Percentiles rank a stretch among this genome's conserved stretches.
Conservation (phyloP, 768 basidiomycete species). For the Flagelloscypha sp. region DNA sequence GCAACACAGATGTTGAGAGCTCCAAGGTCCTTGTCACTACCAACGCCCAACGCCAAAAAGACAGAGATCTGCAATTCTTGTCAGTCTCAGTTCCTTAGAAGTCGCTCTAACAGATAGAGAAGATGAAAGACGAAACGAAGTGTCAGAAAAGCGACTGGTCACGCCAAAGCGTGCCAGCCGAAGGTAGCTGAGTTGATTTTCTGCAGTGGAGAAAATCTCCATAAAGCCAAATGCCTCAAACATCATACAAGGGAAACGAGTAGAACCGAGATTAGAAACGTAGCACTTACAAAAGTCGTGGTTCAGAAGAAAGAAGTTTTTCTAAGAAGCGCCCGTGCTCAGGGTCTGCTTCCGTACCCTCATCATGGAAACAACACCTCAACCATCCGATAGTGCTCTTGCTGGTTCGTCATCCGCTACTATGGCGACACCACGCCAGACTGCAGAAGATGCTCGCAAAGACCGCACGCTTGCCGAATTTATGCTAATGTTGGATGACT, state of each 20-base stretch:
- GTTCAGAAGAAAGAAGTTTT: no score
- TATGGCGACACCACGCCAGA: constrained; percentile 51
- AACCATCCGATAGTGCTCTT: constrained; percentile 8
- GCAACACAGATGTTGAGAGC: no score
- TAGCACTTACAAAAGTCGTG: constrained; percentile 17
- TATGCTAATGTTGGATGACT: constrained; percentile 92
- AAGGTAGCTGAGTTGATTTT: constrained; percentile 90
- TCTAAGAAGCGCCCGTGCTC: no score
- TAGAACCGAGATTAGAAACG: constrained; percentile 9
- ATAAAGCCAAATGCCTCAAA: constrained; percentile 95
- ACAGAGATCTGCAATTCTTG: no score
- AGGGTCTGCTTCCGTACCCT: constrained; percentile 17
- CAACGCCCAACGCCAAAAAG: no score
- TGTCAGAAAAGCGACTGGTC: no score
- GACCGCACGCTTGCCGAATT: constrained; percentile 91
- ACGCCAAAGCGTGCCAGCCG: constrained; percentile 50
- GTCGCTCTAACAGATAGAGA: no score
- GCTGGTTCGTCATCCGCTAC: constrained; percentile 24
- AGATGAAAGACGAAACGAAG: background rate
- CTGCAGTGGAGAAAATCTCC: constrained; percentile 71
- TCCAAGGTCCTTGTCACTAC: no score
- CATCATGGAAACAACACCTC: constrained; percentile 23
- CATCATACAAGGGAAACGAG: constrained; percentile 42
- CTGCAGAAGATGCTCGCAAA: constrained; percentile 74
- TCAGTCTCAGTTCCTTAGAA: no score